Evolutionary conservation across 192 early-diverging fungal species (phyloP), one percentile per base, ranked within the genome.

Genomic region (Linnemannia hyalina): DNA sequence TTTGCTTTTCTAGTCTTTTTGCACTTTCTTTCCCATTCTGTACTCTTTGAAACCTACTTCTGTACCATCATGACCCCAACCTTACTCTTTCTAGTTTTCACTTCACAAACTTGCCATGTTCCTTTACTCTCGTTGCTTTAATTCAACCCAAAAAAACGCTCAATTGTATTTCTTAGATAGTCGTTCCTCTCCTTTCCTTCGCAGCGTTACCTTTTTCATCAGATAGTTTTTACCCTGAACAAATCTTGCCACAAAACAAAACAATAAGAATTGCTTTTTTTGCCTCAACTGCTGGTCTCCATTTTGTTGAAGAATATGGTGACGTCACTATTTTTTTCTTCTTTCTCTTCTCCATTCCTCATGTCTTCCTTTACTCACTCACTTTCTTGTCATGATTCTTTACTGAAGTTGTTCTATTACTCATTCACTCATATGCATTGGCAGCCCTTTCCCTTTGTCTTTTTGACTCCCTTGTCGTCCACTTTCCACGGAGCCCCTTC

Each of bases 371-470:
- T 35, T 32, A 13, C 16, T 74, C 47, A 41, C 63, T 57, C 38
- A 5, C 38, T 40, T 40, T 41, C 15, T 47, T 36, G 29, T 20
- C 20, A 68, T 52, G 46, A 20, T 75, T 63, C 35, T 26, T 26
- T 32, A 47, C 10, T 74, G 73, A 68, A 22, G 18, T 78, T 77
- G 8, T 49, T 77, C 35, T 57, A 52, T 74, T 22, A 32, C 22
- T 35, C 42, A n/a, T 41, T 26, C 49, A 52, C 20, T 47, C 72
- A 73, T 46, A 26, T 73, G 72, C 72, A 47, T 46, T 47, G 73
- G 55, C 54, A 74, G 38, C 32, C 2, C 52, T 36, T 32, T 0
- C 26, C 35, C 54, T 26, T n/a, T 44, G 22, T 29, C 38, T 41
- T 18, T 20, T 9, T 44, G 52, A 74, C 44, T 73, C 22, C 1